phyloP scores from a whole-genome alignment of 2,329 filamentous ascomycete genomes.

The Venturiaceae sp. region DNA sequence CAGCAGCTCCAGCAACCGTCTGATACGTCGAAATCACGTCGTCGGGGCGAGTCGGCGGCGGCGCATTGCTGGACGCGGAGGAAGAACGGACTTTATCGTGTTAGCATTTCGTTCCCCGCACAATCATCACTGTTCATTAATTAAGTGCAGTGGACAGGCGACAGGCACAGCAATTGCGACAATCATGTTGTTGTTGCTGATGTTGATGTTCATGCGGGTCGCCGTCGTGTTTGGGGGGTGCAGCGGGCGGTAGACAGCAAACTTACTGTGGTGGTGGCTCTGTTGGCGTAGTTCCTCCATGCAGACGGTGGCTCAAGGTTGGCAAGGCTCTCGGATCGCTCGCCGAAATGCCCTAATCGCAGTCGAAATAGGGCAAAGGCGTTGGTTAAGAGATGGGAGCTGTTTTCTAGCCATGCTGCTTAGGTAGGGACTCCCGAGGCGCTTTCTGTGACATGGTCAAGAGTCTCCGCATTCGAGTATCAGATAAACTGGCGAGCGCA shows the following conservation, averaged over 20 bases:
- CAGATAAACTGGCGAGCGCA: background rate
- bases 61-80: slow-evolving; percentile 5
- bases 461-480: background rate
- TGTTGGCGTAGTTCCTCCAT: background rate
- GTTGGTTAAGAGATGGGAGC: background rate
- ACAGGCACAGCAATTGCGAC: background rate
- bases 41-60: background rate
- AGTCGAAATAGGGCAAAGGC: background rate
- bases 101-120: slow-evolving; percentile 1
- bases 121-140: background rate
- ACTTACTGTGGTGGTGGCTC: background rate
- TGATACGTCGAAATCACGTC: slow-evolving; percentile 1
- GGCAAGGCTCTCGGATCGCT: background rate
- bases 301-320: background rate
- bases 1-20: background rate
- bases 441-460: slow-evolving; percentile 1
- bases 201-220: background rate
- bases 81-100: background rate
- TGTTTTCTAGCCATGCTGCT: slow-evolving; percentile 2
- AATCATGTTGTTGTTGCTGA: background rate
- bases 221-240: background rate
- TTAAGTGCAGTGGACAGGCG: background rate
- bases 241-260: background rate
- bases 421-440: slow-evolving; percentile 1
- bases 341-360: background rate